Percentiles rank a stretch among this genome's conserved stretches.
Evolutionary conservation across 2,329 filamentous ascomycete species (phyloP).

Genomic region (Nemania serpens): DNA sequence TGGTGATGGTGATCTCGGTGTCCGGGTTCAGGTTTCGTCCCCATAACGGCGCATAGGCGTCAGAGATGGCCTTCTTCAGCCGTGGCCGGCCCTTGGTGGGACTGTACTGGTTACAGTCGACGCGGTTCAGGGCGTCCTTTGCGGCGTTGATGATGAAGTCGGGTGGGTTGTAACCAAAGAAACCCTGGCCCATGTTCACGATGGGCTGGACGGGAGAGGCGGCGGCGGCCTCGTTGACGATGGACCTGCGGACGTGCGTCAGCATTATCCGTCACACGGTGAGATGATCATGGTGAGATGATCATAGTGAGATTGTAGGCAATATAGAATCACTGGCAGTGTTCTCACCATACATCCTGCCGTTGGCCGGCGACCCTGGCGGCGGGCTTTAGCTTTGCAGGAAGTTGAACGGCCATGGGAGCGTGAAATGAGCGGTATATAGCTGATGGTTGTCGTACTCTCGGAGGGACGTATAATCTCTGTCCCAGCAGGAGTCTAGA

Average conservation of each 20-base stretch:
- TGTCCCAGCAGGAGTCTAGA: slow-evolving; percentile 13
- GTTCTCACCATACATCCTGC: slow-evolving; percentile 58
- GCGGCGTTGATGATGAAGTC: slow-evolving; percentile 89
- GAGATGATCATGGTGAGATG: too few relatives aligned
- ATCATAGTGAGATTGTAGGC: neutral
- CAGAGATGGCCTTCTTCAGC: slow-evolving; percentile 88
- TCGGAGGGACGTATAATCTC: slow-evolving; percentile 5
- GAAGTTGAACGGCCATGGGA: slow-evolving; percentile 47
- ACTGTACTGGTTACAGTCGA: slow-evolving; percentile 99
- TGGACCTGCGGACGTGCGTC: slow-evolving; percentile 54
- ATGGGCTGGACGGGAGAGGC: slow-evolving; percentile 67
- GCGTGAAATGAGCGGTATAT: slow-evolving; percentile 36
- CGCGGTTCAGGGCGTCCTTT: slow-evolving; percentile 83
- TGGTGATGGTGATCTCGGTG: slow-evolving; percentile 93
- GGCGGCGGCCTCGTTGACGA: slow-evolving; percentile 68
- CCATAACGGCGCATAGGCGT: slow-evolving; percentile 90
- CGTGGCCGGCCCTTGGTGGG: slow-evolving; percentile 92
- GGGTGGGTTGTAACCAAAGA: slow-evolving; percentile 94
- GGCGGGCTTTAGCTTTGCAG: slow-evolving; percentile 55
- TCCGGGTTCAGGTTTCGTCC: slow-evolving; percentile 82
- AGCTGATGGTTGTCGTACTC: neutral
- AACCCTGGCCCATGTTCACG: slow-evolving; percentile 69
- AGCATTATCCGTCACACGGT: slow-evolving; percentile 8
- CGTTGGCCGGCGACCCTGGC: slow-evolving; percentile 54
- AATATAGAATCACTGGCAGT: neutral